Base-by-base conservation (phyloP, 1,284 basidiomycete genomes). In the Thecaphora thlaspeos region DNA sequence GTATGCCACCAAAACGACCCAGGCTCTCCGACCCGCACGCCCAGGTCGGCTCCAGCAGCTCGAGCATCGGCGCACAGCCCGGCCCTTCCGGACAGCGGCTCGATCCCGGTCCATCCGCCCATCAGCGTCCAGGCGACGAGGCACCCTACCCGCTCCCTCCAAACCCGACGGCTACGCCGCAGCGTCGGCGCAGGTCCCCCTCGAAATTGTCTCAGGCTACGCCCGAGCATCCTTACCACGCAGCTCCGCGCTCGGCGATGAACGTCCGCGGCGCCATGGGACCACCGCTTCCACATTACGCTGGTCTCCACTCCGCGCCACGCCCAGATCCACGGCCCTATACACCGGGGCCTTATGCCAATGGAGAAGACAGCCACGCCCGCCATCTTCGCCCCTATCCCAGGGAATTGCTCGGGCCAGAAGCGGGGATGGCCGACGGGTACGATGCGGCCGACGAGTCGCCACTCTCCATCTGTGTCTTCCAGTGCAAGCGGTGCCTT, bases 401-500 rank as follows among this genome's bases (percentile, higher is more conserved):
- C 14, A 36, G 17, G 15, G 23, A 43, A 9, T 12, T 46, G 23
- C 11, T 32, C 30, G 46, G 18, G 4, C 19, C 22, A 3, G 36
- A 41, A 7, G 22, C n/a, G 21, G 36, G 43, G 12, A 41, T 46
- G 2, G 53, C 44, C n/a, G 55, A 46, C 14, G 32, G 38, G 3
- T 46, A 46, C n/a, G 4, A 43, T 0, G 44, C 49, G 2, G 48
- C 48, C 43, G 58, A 47, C 43, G 15, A 11, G 7, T 8, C 51
- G 5, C 60, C 61, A 2, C 52, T 69, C 21, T 8, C 9, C 15
- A 17, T 17, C 7, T 34, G 32, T 15, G 62, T 57, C 18, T 70
- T 71, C 18, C 70, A 71, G 39, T 71, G 70, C 26, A 43, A 50
- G 0, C 9, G 22, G 2, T 71, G 70, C 43, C 61, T 54, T 21